Percentiles rank a stretch among this genome's conserved stretches.
Evolutionary conservation across 805 yeast genomes (phyloP).

Genomic region (Peterozyma xylosa): DNA sequence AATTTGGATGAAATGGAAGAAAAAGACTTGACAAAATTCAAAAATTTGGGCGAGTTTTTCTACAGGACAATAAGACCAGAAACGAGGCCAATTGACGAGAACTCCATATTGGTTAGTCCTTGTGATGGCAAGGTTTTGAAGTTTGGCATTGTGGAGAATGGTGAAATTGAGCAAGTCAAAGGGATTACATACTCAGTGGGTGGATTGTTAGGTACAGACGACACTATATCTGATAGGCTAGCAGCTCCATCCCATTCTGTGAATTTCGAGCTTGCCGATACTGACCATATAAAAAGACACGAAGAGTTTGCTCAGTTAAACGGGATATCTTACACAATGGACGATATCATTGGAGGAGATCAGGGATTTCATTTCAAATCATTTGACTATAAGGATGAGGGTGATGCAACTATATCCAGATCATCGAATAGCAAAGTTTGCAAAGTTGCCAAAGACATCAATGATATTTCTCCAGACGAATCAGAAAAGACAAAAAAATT

Average conservation of each 20-base stretch:
- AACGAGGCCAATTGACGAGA: slow-evolving; percentile 65
- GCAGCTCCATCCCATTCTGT: slow-evolving; percentile 51
- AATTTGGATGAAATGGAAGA: slow-evolving; percentile 85
- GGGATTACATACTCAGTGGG: slow-evolving; percentile 91
- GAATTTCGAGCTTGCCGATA: slow-evolving; percentile 32
- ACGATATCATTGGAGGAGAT: slow-evolving; percentile 54
- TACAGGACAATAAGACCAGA: slow-evolving; percentile 76
- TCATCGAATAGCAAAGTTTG: slow-evolving; percentile 20
- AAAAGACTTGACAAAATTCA: slow-evolving; percentile 65
- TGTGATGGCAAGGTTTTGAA: slow-evolving; percentile 89
- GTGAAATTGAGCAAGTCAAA: slow-evolving; percentile 93
- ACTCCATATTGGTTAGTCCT: slow-evolving; percentile 71
- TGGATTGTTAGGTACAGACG: slow-evolving; percentile 68
- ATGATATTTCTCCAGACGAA: slow-evolving; percentile 4
- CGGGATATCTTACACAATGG: slow-evolving; percentile 65
- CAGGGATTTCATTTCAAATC: slow-evolving; percentile 34
- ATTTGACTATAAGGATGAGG: slow-evolving; percentile 51
- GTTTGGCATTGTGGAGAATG: slow-evolving; percentile 71
- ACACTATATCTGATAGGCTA: slow-evolving; percentile 25
- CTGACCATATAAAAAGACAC: slow-evolving; percentile 41
- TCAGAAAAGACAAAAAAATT: slow-evolving; percentile 25
- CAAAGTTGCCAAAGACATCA: slow-evolving; percentile 19
- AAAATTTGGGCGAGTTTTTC: slow-evolving; percentile 84
- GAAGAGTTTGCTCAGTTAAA: slow-evolving; percentile 72
- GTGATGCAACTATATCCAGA: slow-evolving; percentile 48